Evolutionary conservation across 2,329 filamentous ascomycete genomes (phyloP), one percentile per base, ranked within the genome.

Genomic region (Dryadomyces sulphureus): DNA sequence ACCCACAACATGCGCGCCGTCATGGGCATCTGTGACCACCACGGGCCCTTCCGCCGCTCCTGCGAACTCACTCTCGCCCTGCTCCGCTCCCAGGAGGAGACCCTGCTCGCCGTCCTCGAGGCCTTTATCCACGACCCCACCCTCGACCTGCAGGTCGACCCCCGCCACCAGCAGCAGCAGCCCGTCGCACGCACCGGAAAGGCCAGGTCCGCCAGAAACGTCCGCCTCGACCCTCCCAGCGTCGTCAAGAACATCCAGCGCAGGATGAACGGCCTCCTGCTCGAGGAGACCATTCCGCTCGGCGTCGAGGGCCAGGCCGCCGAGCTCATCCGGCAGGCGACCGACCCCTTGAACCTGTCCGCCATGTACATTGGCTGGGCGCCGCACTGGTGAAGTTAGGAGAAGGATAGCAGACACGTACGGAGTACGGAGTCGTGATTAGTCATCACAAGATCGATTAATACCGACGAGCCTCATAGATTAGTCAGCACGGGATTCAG

Each of bases 1-100:
- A 98, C 92, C 4, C 90, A 95, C 70, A 98, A 98, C 64, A 96
- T 98, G 90, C 78, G 93, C 32, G 86, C 94, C 52, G 93, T 92
- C 11, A 96, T 98, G 79, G 92, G 92, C 5, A 81, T 93, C 20
- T 90, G 93, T 58, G 87, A 89, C 50, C 87, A 92, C 59, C 92
- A 96, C 61, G 85, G 92, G 0, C 89, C 92, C 0, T 99, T 95
- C 64, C 76, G 89, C 38, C 84, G 85, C 56, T 90, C 86, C 42
- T 90, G 84, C 49, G 93, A 98, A 64, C 72, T 96, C 50, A 94
- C 88, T 11, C 72, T 96, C 49, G 72, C 76, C 38, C 79, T 95
- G 24, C 70, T 96, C 9, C 75, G 92, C 1, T 84, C 93, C 60
- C 88, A 95, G 57, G 84, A 95, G 61, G 93, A 98, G 63, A 94